Evolutionary conservation across 2,329 filamentous ascomycete genomes (phyloP), one percentile per base, ranked within the genome.

Genomic region (Ilyonectria robusta): DNA sequence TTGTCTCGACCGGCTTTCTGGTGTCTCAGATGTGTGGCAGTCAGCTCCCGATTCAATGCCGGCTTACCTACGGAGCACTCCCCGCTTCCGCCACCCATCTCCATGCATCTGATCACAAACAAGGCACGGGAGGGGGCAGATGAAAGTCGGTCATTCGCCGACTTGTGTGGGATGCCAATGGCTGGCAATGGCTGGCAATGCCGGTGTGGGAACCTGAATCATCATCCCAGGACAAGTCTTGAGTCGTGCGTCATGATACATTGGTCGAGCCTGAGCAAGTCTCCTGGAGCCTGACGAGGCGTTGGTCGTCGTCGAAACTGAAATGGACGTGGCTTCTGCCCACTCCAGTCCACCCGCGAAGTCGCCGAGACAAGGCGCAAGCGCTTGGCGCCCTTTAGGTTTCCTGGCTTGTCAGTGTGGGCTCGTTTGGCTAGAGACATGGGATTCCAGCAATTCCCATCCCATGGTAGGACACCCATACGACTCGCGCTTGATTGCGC

Each of bases 281-380:
- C 48, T 60, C 56, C 44, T n/a, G 19, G 57, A 48, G 33, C 31
- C 23, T n/a, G 55, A 53, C 26, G 61, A 51, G 47, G 65, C 59
- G 53, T 66, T 66, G 46, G 54, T 54, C 40, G 60, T 65, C 63
- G 57, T 69, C 58, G 57, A 59, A 68, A 65, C 57, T 68, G 65
- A 65, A 70, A 35, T 66, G 56, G 73, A 55, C 65, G 72, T 71
- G 67, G 70, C 60, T 64, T 66, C 53, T 55, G 42, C 65, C 70
- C 59, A 64, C 57, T 63, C 56, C 58, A 72, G 68, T 74, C 50
- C 69, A 70, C 65, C 73, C 73, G 73, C 67, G 55, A 71, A 69
- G 63, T 70, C 70, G 69, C 72, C 70, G 73, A 75, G 73, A 75
- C 72, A 72, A 37, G 75, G 68, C 67, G 72, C 68, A 66, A 70